phyloP scores from a whole-genome alignment of 805 yeast genomes.

The Nakazawaea holstii region DNA sequence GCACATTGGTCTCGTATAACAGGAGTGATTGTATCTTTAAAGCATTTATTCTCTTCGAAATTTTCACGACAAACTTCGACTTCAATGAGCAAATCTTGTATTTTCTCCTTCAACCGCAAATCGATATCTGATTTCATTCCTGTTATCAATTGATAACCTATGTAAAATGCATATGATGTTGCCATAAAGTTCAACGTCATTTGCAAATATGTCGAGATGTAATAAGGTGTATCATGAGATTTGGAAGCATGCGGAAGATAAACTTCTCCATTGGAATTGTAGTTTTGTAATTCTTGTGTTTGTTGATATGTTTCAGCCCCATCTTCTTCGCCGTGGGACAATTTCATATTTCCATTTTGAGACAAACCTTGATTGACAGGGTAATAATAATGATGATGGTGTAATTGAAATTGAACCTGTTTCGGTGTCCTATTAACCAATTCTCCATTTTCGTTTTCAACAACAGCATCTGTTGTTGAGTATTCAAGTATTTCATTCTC shows the following conservation, averaged over 20 bases:
- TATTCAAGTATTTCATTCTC: conserved; percentile 11
- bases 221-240: conserved; percentile 46
- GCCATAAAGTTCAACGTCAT: conserved; percentile 44
- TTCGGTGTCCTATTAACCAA: background rate
- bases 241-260: conserved; percentile 55
- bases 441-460: background rate
- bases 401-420: conserved; percentile 28
- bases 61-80: conserved; percentile 48
- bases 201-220: conserved; percentile 59
- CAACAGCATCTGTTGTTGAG: conserved; percentile 2
- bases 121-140: conserved; percentile 52
- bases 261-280: background rate
- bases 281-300: background rate
- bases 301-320: too few relatives aligned
- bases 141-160: conserved; percentile 36
- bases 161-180: conserved; percentile 35
- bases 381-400: conserved; percentile 42
- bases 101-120: conserved; percentile 41
- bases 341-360: background rate
- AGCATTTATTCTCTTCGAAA: conserved; percentile 53
- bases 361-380: conserved; percentile 6
- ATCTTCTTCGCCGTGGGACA: too few relatives aligned
- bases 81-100: conserved; percentile 41
- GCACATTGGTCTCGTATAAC: conserved; percentile 53
- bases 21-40: conserved; percentile 49